Base-by-base conservation (phyloP, 257 asterid genomes). In the Solanum habrochaites region DNA sequence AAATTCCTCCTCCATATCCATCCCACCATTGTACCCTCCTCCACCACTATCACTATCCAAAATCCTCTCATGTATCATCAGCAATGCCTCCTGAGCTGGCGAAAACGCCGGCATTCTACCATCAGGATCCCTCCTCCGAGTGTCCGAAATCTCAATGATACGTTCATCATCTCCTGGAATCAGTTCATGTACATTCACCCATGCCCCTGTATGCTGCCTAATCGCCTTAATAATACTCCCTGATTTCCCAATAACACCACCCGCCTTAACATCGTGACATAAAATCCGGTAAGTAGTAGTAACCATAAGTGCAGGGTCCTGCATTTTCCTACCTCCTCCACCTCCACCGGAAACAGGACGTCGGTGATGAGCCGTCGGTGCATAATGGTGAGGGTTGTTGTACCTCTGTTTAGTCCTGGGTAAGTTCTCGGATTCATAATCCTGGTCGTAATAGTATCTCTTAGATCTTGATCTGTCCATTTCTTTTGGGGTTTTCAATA, bases 221-320 rank as follows among this genome's bases (percentile, higher is more conserved):
- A 97, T 95, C 56, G 97, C 86, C 93, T 93, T 95, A 56, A 97
- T 93, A 32, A 97, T 94, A 71, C 98, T 94, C 69, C 98, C 98
- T 0, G 98, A 95, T 87, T 94, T 97, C 87, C 99, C 99, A 90
- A 96, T 96, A 73, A 97, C 99, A 14, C 99, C 98, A 7, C 98
- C 99, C 1, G 95, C 98, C 90, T 94, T 97, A 52, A 91, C 91
- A 43, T 97, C 98, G 83, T 94, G 98, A 58, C 98, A 97, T 77
- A 97, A 74, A 86, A 95, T 94, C 83, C 98, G 93, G 74, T 94
- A 97, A 85, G 94, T 94, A 16, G 98, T 97, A 3, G 98, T 94
- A 89, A 94, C 99, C 94, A 91, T 94, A 39, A 92, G 56, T 23
- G 96, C 83, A 31, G 89, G 86, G 87, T 93, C 97, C 86, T 70